Percentiles rank a stretch among this genome's conserved stretches.
These are phyloP conservation scores for Amanita polypyramis DNA, from an alignment of 768 basidiomycete genomes.

Conservation along the genomic window DNA sequence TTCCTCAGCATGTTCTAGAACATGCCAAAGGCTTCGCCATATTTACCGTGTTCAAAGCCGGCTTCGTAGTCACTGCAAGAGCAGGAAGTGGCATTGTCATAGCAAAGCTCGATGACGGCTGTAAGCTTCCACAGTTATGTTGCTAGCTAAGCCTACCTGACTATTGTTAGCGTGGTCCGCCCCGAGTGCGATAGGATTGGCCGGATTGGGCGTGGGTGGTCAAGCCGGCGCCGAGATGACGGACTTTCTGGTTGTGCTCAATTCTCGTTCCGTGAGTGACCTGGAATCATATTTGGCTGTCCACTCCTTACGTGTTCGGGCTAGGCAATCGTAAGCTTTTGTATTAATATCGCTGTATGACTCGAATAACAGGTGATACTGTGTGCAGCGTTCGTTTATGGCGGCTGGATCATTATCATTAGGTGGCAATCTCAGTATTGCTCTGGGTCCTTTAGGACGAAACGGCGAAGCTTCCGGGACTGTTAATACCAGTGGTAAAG, in stretches of 20 bases:
- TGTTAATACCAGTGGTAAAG: conserved; percentile 72
- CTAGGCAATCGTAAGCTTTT: conserved; percentile 54
- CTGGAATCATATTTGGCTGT: background rate
- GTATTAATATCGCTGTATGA: background rate
- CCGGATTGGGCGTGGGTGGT: conserved; percentile 80
- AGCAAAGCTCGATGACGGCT: conserved; percentile 68
- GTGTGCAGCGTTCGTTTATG: conserved; percentile 74
- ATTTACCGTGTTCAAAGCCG: conserved; percentile 80
- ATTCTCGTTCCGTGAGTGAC: conserved; percentile 57
- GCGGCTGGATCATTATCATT: conserved; percentile 83
- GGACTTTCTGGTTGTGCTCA: conserved; percentile 84
- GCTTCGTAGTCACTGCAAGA: conserved; percentile 62
- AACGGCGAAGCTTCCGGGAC: conserved; percentile 90
- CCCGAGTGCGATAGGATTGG: conserved; percentile 91
- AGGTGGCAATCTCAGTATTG: conserved; percentile 84
- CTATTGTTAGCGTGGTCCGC: conserved; percentile 70
- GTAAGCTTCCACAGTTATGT: conserved; percentile 33
- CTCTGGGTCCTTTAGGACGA: conserved; percentile 86
- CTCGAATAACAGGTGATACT: conserved; percentile 2
- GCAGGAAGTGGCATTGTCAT: conserved; percentile 87
- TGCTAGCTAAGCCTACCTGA: conserved; percentile 4
- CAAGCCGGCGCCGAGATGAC: conserved; percentile 83
- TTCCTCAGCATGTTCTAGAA: conserved; percentile 38
- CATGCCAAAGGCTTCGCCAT: conserved; percentile 75
- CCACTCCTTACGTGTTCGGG: background rate